Evolutionary conservation across 768 basidiomycete genomes (phyloP).

Genomic region (Saitozyma sp.): DNA sequence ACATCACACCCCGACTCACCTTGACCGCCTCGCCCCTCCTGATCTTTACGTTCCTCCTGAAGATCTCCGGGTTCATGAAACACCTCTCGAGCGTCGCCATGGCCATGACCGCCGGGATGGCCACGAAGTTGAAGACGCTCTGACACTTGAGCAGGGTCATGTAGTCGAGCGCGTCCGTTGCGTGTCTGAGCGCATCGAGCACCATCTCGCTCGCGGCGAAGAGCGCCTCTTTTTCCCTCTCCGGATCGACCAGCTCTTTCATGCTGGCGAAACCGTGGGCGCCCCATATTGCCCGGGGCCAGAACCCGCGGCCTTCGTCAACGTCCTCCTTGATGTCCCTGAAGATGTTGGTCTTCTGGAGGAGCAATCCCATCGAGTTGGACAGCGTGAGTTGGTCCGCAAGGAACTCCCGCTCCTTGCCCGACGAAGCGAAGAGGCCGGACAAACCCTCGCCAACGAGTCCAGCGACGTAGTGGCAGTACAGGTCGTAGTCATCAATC

Average conservation of each 20-base stretch:
- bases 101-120: slow-evolving; percentile 92
- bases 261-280: slow-evolving; percentile 64
- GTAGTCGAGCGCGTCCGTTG: slow-evolving; percentile 85
- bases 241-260: slow-evolving; percentile 55
- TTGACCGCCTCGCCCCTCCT: slow-evolving; percentile 83
- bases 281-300: slow-evolving; percentile 92
- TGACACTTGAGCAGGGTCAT: slow-evolving; percentile 82
- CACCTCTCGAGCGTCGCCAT: slow-evolving; percentile 88
- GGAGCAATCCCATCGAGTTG: slow-evolving; percentile 90
- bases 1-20: slow-evolving; percentile 56
- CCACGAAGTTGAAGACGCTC: slow-evolving; percentile 91
- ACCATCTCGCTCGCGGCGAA: slow-evolving; percentile 87
- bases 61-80: slow-evolving; percentile 88
- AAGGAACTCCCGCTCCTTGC: slow-evolving; percentile 74
- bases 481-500: slow-evolving; percentile 86
- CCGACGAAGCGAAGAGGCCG: slow-evolving; percentile 79
- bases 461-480: slow-evolving; percentile 98
- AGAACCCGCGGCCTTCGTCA: slow-evolving; percentile 81
- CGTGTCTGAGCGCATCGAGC: slow-evolving; percentile 79
- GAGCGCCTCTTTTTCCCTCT: slow-evolving; percentile 65
- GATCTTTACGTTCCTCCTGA: slow-evolving; percentile 89
- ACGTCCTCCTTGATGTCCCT: slow-evolving; percentile 92
- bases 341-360: slow-evolving; percentile 98
- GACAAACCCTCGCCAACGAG: slow-evolving; percentile 95
- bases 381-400: slow-evolving; percentile 79